phyloP scores from a whole-genome alignment of 2,329 filamentous ascomycete species.

The Monilinia aucupariae region DNA sequence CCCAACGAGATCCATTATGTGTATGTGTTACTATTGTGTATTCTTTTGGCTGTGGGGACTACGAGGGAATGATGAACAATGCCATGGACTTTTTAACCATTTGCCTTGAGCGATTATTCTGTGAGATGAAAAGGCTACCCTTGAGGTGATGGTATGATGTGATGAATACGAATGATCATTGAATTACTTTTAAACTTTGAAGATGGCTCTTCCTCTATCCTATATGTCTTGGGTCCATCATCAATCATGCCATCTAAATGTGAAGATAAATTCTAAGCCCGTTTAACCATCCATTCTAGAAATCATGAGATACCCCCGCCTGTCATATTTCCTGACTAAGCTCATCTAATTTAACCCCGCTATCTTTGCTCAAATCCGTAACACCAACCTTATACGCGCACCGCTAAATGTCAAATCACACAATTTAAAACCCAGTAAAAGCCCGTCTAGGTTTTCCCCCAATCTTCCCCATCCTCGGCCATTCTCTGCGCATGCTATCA shows the following conservation, averaged over 20 bases:
- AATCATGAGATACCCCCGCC: not conserved
- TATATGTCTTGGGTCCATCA: not conserved
- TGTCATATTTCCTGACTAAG: not conserved
- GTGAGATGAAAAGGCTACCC: no score
- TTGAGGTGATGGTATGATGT: not conserved
- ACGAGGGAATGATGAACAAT: not conserved
- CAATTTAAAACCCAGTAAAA: not conserved
- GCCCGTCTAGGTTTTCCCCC: slow-evolving; percentile 1
- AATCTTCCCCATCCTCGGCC: slow-evolving; percentile 19
- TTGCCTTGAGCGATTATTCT: not conserved
- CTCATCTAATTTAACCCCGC: not conserved
- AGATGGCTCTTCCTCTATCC: not conserved
- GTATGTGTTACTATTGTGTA: slow-evolving; percentile 4
- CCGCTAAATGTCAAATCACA: not conserved
- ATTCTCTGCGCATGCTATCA: slow-evolving; percentile 26
- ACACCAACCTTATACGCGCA: not conserved
- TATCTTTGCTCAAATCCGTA: not conserved
- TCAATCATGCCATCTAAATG: not conserved
- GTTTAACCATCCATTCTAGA: not conserved
- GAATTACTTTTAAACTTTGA: not conserved
- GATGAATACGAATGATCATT: not conserved
- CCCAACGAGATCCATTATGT: not conserved
- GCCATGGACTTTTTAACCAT: not conserved
- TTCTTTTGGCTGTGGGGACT: not conserved
- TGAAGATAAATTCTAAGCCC: not conserved